Evolutionary conservation across 768 basidiomycete species (phyloP).

Genomic region (Chlorophyllum brunneum): DNA sequence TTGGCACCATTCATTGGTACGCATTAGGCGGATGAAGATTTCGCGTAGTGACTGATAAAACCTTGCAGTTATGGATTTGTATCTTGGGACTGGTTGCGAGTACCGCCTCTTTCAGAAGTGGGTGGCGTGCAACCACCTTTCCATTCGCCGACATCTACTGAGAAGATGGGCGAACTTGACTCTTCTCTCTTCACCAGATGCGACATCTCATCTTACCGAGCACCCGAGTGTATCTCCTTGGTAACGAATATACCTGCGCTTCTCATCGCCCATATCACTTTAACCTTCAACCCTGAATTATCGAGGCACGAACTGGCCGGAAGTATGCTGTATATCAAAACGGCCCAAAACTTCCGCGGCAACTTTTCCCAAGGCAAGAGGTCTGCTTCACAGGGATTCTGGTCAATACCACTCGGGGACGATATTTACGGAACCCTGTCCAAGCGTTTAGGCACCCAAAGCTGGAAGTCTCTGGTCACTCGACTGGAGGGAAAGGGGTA

Average conservation of each 20-base stretch:
- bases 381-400: no score
- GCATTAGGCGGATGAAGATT: conserved; percentile 14
- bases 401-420: no score
- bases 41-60: conserved; percentile 4
- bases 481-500: no score
- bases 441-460: no score
- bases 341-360: no score
- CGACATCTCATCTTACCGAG: conserved; percentile 19
- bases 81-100: conserved; percentile 45
- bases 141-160: conserved; percentile 24
- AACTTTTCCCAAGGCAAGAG: no score
- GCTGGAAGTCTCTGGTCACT: no score
- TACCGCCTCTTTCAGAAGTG: conserved; percentile 58
- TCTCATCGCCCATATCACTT: no score
- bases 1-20: conserved; percentile 82
- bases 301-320: no score
- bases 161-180: conserved; percentile 19
- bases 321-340: no score
- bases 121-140: conserved; percentile 68
- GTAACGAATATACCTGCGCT: conserved; percentile 1
- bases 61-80: conserved; percentile 37
- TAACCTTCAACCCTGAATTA: no score
- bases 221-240: not conserved
- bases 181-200: conserved; percentile 19
- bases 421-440: no score